Conservation (phyloP, 192 early-diverging fungal species). For the Coemansia sp. region DNA sequence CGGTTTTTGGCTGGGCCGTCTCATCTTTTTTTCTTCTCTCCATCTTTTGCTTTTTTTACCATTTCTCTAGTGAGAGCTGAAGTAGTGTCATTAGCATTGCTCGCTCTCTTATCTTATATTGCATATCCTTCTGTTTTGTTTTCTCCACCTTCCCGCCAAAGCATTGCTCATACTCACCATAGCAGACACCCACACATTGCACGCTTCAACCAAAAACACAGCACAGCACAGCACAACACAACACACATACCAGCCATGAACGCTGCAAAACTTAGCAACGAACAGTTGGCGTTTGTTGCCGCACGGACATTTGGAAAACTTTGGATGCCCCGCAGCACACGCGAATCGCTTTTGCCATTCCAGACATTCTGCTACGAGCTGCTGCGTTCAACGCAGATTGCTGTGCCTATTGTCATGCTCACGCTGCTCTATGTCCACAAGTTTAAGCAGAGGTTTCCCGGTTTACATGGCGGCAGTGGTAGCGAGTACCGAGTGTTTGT, state of each 20-base stretch:
- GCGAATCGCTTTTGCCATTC: conserved; percentile 44
- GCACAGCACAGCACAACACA: neutral
- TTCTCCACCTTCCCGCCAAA: no score
- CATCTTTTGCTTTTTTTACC: conserved; percentile 2
- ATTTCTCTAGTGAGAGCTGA: neutral
- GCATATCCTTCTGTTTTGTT: no score
- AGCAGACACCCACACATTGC: neutral
- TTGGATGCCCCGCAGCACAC: conserved; percentile 40
- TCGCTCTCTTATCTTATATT: no score
- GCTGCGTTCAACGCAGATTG: conserved; percentile 54
- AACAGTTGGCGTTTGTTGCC: conserved; percentile 49
- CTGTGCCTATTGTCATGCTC: conserved; percentile 53
- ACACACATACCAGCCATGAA: conserved; percentile 7
- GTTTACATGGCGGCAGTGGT: conserved; percentile 55
- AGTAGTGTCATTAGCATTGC: no score
- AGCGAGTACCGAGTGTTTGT: conserved; percentile 83
- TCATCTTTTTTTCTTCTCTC: neutral
- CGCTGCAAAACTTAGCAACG: conserved; percentile 31
- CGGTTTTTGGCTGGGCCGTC: conserved; percentile 10
- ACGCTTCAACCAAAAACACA: neutral
- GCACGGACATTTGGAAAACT: conserved; percentile 42
- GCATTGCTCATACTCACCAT: no score
- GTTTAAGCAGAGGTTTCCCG: conserved; percentile 43
- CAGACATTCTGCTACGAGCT: conserved; percentile 52
- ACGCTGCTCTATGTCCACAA: conserved; percentile 49